Conservation (phyloP, 108 stramenopile genomes). For the Nannochloropsis oceanica region DNA sequence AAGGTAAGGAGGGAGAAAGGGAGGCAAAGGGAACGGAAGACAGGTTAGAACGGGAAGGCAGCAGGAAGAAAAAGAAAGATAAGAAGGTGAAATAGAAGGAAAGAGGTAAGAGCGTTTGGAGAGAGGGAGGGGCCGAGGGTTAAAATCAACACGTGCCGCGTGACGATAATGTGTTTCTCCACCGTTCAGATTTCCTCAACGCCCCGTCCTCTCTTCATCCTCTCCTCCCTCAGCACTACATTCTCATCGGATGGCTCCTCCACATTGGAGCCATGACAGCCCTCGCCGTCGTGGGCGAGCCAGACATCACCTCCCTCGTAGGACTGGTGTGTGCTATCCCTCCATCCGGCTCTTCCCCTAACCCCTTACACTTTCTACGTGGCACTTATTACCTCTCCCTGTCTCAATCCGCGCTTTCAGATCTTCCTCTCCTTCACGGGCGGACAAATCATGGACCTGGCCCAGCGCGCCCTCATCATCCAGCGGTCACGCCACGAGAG, state of each 20-base stretch:
- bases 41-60: not conserved
- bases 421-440: not conserved
- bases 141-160: no score
- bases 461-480: not conserved
- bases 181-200: not conserved
- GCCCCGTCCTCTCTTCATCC: not conserved
- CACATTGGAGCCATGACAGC: not conserved
- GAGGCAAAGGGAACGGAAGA: not conserved
- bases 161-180: not conserved
- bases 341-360: not conserved
- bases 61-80: not conserved
- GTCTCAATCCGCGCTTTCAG: not conserved
- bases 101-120: no score
- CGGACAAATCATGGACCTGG: not conserved
- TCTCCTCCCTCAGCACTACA: not conserved
- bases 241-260: not conserved
- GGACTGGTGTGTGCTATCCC: not conserved
- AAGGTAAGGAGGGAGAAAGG: not conserved
- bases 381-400: not conserved
- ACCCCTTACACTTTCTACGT: not conserved
- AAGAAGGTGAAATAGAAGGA: no score
- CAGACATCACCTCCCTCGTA: not conserved
- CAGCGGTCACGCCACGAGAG: not conserved
- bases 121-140: no score
- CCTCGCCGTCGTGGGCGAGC: not conserved